Evolutionary conservation across 2,329 filamentous ascomycete species (phyloP).

Genomic region (Epichloe hybrida): DNA sequence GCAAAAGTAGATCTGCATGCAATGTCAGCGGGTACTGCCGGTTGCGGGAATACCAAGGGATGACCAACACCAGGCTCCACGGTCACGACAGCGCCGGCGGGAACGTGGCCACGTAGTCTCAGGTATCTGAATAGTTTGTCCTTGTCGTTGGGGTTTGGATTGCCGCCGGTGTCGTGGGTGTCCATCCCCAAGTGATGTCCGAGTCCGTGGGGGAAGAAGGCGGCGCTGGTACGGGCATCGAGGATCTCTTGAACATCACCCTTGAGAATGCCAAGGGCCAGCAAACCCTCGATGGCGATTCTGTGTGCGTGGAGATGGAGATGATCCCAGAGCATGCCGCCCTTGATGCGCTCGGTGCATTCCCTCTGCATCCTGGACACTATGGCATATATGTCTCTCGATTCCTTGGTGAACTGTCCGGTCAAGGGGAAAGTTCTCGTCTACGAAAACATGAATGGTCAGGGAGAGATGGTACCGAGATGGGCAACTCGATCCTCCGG

Average conservation of each 20-base stretch:
- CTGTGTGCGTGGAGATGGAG: constrained; percentile 69
- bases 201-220: constrained; percentile 84
- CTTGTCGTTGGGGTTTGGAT: constrained; percentile 62
- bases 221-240: constrained; percentile 63
- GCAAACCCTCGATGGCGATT: constrained; percentile 67
- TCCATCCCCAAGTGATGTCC: constrained; percentile 90
- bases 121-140: constrained; percentile 83
- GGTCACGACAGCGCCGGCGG: constrained; percentile 73
- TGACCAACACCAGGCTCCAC: constrained; percentile 75
- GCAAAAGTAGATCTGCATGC: constrained; percentile 70
- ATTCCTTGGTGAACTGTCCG: constrained; percentile 56
- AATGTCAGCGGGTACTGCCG: constrained; percentile 2
- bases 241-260: constrained; percentile 60
- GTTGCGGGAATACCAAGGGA: not conserved
- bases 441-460: constrained; percentile 20
- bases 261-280: constrained; percentile 61
- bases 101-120: constrained; percentile 60
- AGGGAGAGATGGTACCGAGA: not conserved
- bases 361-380: constrained; percentile 79
- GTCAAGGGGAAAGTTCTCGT: constrained; percentile 73
- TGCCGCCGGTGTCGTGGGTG: constrained; percentile 75
- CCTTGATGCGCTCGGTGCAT: constrained; percentile 58
- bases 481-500: not conserved
- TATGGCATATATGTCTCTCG: constrained; percentile 63
- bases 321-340: constrained; percentile 66